Evolutionary conservation across 1,284 basidiomycete genomes (phyloP), one percentile per base, ranked within the genome.

Genomic region (Boletus semigastroideus): DNA sequence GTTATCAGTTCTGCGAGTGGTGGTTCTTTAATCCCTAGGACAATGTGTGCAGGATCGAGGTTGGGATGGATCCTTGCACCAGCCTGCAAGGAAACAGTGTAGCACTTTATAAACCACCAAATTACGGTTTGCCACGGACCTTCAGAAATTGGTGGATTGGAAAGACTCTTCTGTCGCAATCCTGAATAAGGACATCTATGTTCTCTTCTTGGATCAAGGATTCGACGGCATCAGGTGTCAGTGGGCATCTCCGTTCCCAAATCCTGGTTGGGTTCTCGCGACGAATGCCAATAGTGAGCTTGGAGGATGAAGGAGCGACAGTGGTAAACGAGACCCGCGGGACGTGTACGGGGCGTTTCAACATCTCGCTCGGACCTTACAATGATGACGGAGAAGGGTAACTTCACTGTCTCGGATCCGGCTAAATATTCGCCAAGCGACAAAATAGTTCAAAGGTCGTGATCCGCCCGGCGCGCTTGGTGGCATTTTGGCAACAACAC

Each of bases 1-100:
- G 76, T 78, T 56, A 83, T 67, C n/a, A 93, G 73, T 57, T 83
- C 79, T 33, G 72, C 49, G 5, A 92, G 68, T 4, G 88, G 87
- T 0, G 89, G 84, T 69, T 96, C 93, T 66, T 96, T 96, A 69
- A 96, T 92, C 2, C 92, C 93, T 5, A 94, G 66, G 20, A 92
- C 70, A 42, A 96, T 81, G 61, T 93, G 84, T 2, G 89, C 84
- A 16, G 80, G 74, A 7, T 74, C 70, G n/a, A 92, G 77, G 14
- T 74, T 75, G 1, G 76, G 67, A 48, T 82, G 80, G 38, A 91
- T 65, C 13, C 68, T 75, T 16, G 92, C 92, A 10, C 92, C 92
- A 27, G 84, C 91, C 91, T 94, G 55, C 37, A 22, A 62, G n/a
- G 36, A 54, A 52, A 59, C 13, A 31, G 19, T 19, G 52, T 28